A percentile compares a stretch with the other conserved stretches of the same genome.
Conservation (phyloP, 257 asterid genomes). For the Rauvolfia tetraphylla region DNA sequence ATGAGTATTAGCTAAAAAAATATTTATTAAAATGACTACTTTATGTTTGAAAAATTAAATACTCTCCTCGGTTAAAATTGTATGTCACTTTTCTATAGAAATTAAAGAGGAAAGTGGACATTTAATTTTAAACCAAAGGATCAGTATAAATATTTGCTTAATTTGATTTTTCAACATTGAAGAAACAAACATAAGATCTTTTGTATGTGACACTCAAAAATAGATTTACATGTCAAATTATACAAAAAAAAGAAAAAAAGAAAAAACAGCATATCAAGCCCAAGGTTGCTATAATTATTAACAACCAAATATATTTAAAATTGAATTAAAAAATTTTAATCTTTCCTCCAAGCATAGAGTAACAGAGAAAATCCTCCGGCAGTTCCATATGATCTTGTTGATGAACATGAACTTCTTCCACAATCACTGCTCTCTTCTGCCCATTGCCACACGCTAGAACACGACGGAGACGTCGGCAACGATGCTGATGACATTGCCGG, state of each 20-base stretch:
- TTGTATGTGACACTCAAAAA: background rate
- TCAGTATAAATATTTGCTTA: too few relatives aligned
- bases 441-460: constrained; percentile 44
- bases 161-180: too few relatives aligned
- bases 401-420: constrained; percentile 43
- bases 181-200: too few relatives aligned
- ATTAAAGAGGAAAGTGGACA: too few relatives aligned
- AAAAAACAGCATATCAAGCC: background rate
- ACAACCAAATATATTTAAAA: background rate
- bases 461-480: constrained; percentile 25
- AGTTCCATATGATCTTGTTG: constrained; percentile 29
- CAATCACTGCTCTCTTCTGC: constrained; percentile 41
- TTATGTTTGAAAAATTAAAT: too few relatives aligned
- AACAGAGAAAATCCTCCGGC: constrained; percentile 34
- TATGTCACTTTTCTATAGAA: too few relatives aligned
- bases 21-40: too few relatives aligned
- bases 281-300: background rate
- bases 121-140: too few relatives aligned
- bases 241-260: too few relatives aligned
- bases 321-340: constrained; percentile 6
- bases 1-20: too few relatives aligned
- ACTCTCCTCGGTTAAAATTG: too few relatives aligned
- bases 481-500: constrained; percentile 12
- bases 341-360: constrained; percentile 44
- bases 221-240: background rate